Percentiles rank a stretch among this genome's conserved stretches.
phyloP scores from a whole-genome alignment of 306 rosid species.

The Carpinus viminea region DNA sequence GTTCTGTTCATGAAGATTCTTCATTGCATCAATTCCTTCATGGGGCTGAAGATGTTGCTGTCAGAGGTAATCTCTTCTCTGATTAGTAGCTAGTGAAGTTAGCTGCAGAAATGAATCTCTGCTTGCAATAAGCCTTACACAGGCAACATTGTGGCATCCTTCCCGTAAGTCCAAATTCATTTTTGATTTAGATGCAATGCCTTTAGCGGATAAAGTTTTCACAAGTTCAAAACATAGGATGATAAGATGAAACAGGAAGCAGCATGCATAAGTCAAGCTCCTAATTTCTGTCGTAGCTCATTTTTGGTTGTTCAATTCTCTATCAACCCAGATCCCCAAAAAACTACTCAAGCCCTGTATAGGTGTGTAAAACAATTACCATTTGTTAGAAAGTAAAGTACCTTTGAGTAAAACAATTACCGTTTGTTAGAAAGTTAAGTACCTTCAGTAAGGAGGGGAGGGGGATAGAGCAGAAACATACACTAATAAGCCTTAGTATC shows the following conservation, averaged over 20 bases:
- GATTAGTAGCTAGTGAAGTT: constrained; percentile 17
- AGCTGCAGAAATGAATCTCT: not conserved
- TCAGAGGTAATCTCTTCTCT: constrained; percentile 25
- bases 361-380: not conserved
- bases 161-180: not conserved
- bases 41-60: constrained; percentile 25
- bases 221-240: not conserved
- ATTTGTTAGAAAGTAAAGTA: not conserved
- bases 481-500: not conserved
- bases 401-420: not conserved
- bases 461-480: not conserved
- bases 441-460: not conserved
- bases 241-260: not conserved
- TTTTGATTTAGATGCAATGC: not conserved
- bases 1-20: not conserved
- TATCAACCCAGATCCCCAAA: no score
- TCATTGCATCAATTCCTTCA: constrained; percentile 24
- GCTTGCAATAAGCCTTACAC: not conserved
- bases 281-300: not conserved
- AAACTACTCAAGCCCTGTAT: not conserved
- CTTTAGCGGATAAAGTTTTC: not conserved
- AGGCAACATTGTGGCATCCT: constrained; percentile 5
- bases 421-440: not conserved
- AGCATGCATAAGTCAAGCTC: not conserved
- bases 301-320: not conserved